Evolutionary conservation across 345 rosid species (phyloP).

Genomic region (Sonneratia alba): DNA sequence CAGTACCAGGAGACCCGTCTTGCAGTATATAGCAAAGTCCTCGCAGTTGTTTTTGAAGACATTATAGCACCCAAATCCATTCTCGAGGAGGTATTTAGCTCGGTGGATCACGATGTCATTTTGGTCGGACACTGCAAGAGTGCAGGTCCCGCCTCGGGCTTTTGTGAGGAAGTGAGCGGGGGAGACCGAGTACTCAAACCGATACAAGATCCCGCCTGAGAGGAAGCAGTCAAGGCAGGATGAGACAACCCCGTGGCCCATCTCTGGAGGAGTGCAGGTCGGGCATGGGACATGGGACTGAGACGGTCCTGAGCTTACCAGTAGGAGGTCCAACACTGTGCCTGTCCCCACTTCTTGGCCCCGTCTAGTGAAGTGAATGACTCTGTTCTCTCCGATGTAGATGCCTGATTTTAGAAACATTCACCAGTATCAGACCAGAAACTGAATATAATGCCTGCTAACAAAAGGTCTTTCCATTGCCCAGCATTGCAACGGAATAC

Average conservation of each 20-base stretch:
- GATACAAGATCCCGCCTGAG: slow-evolving; percentile 66
- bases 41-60: slow-evolving; percentile 80
- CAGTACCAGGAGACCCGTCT: slow-evolving; percentile 63
- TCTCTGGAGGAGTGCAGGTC: slow-evolving; percentile 45
- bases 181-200: slow-evolving; percentile 67
- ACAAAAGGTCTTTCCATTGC: too few relatives aligned
- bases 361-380: slow-evolving; percentile 76
- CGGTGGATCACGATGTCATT: slow-evolving; percentile 47
- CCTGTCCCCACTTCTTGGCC: slow-evolving; percentile 96
- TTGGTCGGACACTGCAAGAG: slow-evolving; percentile 60
- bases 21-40: slow-evolving; percentile 78
- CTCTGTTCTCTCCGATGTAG: slow-evolving; percentile 71
- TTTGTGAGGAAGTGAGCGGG: slow-evolving; percentile 72
- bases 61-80: slow-evolving; percentile 81
- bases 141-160: slow-evolving; percentile 92
- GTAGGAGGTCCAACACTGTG: slow-evolving; percentile 55
- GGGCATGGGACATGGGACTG: slow-evolving; percentile 44
- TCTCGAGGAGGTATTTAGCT: slow-evolving; percentile 63
- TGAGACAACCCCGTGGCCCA: slow-evolving; percentile 55
- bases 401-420: not conserved
- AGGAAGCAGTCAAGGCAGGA: slow-evolving; percentile 89
- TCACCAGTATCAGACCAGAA: not conserved
- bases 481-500: too few relatives aligned
- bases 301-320: slow-evolving; percentile 68
- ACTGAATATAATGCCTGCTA: not conserved